These are phyloP conservation scores for Oropetium thomaeum DNA, from an alignment of 176 grass and related monocot species.

Conservation along the genomic window DNA sequence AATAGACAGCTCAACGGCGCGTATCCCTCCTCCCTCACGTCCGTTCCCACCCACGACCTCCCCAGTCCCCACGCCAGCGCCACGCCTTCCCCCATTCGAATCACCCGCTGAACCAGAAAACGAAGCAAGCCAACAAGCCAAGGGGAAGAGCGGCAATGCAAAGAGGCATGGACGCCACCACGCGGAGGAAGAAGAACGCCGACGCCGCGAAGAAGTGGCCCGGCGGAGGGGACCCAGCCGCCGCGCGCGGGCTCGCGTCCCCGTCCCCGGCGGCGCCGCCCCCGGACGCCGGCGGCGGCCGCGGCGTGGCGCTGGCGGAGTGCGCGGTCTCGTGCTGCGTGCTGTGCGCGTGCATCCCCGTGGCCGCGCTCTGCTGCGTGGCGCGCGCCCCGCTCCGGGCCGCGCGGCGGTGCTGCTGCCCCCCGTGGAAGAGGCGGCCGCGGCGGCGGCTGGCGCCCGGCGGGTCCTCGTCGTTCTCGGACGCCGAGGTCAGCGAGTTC, in stretches of 20 bases:
- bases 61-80: not conserved
- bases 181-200: not conserved
- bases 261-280: slow-evolving; percentile 29
- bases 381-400: slow-evolving; percentile 47
- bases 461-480: slow-evolving; percentile 59
- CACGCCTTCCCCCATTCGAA: no score
- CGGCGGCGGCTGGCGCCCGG: slow-evolving; percentile 28
- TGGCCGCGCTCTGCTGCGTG: slow-evolving; percentile 57
- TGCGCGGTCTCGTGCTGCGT: slow-evolving; percentile 57
- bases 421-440: not conserved
- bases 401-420: slow-evolving; percentile 40
- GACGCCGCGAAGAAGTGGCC: slow-evolving; percentile 21
- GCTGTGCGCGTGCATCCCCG: slow-evolving; percentile 68
- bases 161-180: slow-evolving; percentile 9
- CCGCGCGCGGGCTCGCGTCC: not conserved
- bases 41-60: not conserved
- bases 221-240: not conserved
- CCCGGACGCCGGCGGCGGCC: not conserved
- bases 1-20: not conserved
- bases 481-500: slow-evolving; percentile 55
- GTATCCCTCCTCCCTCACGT: not conserved
- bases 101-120: not conserved
- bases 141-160: no score
- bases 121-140: not conserved
- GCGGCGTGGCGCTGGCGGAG: slow-evolving; percentile 45